phyloP scores from a whole-genome alignment of 768 basidiomycete genomes.

The Naganishia friedmannii region DNA sequence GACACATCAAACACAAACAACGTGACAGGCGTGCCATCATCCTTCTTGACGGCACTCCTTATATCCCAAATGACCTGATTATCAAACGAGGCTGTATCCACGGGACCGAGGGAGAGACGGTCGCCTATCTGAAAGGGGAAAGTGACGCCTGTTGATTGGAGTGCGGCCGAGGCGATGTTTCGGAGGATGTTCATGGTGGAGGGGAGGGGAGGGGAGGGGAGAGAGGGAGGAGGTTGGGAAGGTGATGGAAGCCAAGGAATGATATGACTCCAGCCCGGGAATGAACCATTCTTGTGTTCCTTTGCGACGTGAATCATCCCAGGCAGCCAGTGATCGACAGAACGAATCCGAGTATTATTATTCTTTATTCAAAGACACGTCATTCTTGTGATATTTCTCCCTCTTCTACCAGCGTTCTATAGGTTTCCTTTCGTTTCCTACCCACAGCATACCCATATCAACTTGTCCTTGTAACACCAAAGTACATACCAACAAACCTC shows the following conservation, averaged over 20 bases:
- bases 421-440: too few species aligned
- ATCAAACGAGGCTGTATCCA: conserved; percentile 57
- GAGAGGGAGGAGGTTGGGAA: neutral
- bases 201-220: neutral
- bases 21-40: conserved; percentile 78
- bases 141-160: conserved; percentile 86
- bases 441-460: too few species aligned
- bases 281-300: neutral
- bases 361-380: neutral
- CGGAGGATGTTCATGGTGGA: conserved; percentile 76
- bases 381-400: neutral
- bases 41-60: conserved; percentile 84
- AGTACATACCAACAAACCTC: too few species aligned
- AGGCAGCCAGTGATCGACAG: neutral
- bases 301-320: neutral
- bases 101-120: conserved; percentile 55
- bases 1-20: conserved; percentile 81
- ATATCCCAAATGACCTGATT: conserved; percentile 73
- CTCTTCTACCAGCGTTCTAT: too few species aligned
- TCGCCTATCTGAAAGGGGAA: conserved; percentile 80
- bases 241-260: too few species aligned
- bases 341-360: neutral
- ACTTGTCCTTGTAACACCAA: too few species aligned
- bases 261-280: neutral
- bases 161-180: conserved; percentile 59